Percentiles rank a stretch among this genome's conserved stretches.
These are phyloP conservation scores for Phytophthora sansomeana DNA, from an alignment of 352 stramenopile genomes.

Conservation along the genomic window DNA sequence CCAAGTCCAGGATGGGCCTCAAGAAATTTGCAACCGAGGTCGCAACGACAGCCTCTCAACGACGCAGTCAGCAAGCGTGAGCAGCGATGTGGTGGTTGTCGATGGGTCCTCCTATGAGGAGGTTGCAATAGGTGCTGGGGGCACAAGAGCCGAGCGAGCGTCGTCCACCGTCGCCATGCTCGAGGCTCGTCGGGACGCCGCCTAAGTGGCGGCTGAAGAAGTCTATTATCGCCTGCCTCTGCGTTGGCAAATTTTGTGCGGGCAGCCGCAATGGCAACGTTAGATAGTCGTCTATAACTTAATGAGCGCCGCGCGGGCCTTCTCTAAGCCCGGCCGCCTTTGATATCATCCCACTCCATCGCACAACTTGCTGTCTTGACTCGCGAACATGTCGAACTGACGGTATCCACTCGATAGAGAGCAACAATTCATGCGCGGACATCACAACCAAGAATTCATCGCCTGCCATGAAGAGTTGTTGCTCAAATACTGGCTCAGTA, in stretches of 20 bases:
- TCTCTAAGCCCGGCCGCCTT: background rate
- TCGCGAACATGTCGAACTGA: too few species aligned
- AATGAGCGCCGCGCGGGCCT: conserved; percentile 13
- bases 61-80: conserved; percentile 11
- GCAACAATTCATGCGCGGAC: too few species aligned
- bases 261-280: background rate
- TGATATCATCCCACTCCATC: background rate
- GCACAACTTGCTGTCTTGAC: too few species aligned
- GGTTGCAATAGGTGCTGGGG: conserved; percentile 14
- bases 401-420: too few species aligned
- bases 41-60: conserved; percentile 11
- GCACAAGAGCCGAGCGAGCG: conserved; percentile 8
- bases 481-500: background rate
- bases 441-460: background rate
- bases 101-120: conserved; percentile 32
- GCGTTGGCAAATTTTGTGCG: conserved; percentile 16
- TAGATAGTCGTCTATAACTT: conserved; percentile 34
- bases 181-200: conserved; percentile 24
- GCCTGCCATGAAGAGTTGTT: background rate
- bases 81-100: conserved; percentile 23
- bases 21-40: background rate
- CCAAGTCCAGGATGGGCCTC: conserved; percentile 20
- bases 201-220: conserved; percentile 6
- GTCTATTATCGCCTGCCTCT: conserved; percentile 4
- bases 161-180: conserved; percentile 32